A percentile compares a stretch with the other conserved stretches of the same genome.
Conservation (phyloP, 169 alveolate species). For the Plasmodium inui region DNA sequence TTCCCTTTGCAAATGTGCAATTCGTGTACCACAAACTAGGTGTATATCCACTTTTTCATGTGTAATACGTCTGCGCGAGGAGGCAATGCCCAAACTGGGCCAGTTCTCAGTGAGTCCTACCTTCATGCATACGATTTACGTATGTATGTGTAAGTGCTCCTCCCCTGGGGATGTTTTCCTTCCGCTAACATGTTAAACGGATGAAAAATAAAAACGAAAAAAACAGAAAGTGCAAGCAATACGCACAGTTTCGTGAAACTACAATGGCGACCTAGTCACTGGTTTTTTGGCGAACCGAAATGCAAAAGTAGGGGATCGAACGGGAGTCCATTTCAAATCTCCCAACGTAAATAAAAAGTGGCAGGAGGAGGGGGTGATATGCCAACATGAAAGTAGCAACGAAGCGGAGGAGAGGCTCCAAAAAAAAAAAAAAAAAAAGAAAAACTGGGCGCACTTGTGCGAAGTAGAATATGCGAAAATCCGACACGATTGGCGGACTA, state of each 20-base stretch:
- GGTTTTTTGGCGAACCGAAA: neutral
- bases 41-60: neutral
- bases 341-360: neutral
- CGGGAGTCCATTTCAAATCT: neutral
- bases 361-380: neutral
- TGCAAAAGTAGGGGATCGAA: neutral
- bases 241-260: neutral
- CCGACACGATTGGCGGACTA: slow-evolving; percentile 29
- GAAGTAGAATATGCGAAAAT: slow-evolving; percentile 44
- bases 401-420: neutral
- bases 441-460: slow-evolving; percentile 45
- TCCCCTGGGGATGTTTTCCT: neutral
- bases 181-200: neutral
- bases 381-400: neutral
- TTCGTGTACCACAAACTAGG: neutral
- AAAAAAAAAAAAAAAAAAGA: slow-evolving; percentile 3
- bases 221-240: neutral
- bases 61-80: neutral
- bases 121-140: neutral
- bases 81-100: neutral
- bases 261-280: neutral
- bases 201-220: too few relatives aligned
- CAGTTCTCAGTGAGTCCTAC: neutral
- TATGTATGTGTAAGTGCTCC: neutral
- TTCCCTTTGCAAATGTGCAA: neutral